Evolutionary conservation across 306 rosid genomes (phyloP), one percentile per base, ranked within the genome.

Genomic region (Vigna angularis): DNA sequence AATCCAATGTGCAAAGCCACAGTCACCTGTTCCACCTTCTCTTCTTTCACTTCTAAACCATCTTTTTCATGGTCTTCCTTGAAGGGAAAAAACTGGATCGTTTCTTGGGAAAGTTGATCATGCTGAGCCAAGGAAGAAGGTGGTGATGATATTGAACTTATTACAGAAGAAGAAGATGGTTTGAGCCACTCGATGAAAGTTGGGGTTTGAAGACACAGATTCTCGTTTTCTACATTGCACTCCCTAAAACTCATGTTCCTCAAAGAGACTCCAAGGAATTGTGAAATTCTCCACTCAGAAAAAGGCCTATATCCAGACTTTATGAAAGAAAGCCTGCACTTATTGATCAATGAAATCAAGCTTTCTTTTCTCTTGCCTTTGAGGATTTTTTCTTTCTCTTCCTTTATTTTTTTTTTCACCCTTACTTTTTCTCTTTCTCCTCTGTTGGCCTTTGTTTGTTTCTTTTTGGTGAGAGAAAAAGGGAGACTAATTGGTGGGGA

Each of bases 171-270:
- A 48, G 91, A 81, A 48, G 88, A 57, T 69, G 98, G 98, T 74
- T 95, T 91, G 42, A 95, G 96, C 98, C 98, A 92, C 83, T 95
- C 98, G 67, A 95, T 91, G 86, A 95, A 95, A 85, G 83, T 87
- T 16, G 96, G 93, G n/a, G 94, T 76, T 80, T 90, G 90, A 73
- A 90, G 83, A 80, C 87, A 81, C 30, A 81, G 63, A 70, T 58
- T 83, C 61, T 82, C 79, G 69, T 87, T 86, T 42, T 85, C 86
- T 45, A 78, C 79, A 69, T 72, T 86, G 84, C 79, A 85, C 36
- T 80, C 88, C 49, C 92, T 88, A 86, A 95, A 86, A 82, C 92
- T 91, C 97, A 94, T 85, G 56, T 77, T 66, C n/a, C 48, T 83
- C 80, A 28, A 70, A 79, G 38, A 79, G 67, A 50, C 52, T 66